Evolutionary conservation across 2,329 filamentous ascomycete genomes (phyloP), one percentile per base, ranked within the genome.

Genomic region (Proliferodiscus dingleyae): DNA sequence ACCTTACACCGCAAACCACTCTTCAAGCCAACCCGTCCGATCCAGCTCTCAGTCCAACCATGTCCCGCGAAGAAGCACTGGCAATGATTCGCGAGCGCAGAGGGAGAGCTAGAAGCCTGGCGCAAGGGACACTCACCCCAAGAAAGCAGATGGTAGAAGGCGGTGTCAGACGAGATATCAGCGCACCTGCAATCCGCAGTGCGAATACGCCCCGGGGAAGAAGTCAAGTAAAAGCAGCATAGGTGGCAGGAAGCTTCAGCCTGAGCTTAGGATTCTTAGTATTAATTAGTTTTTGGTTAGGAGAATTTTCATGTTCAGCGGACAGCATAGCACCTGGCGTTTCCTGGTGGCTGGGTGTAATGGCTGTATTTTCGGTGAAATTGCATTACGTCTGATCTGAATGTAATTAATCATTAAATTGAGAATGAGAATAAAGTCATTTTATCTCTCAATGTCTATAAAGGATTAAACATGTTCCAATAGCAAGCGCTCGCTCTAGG

Each of bases 21-120:
- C 37, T 50, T n/a, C 52, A 52, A n/a, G 42, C 46, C 39, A 50
- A 51, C 15, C 26, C 45, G 4, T 41, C 36, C 4, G 75, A 81
- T 60, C 76, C 77, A 16, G 78, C 78, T 8, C 63, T 83, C 49
- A 81, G 75, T 33, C 78, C 80, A 4, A 84, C 80, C 30, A 81
- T 84, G 77, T 79, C 79, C 21, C 75, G 87, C 43, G 87, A 89
- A 63, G 75, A 89, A 64, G 86, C 86, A 3, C 73, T 91, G 13
- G 83, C 83, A 45, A 80, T 83, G 62, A 90, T 91, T 54, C 75
- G 81, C 43, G 82, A 87, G 66, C 74, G 87, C 22, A 71, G 87
- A 43, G 85, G 84, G 5, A 71, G 87, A 37, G 84, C 86, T 46
- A 75, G 80, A 55, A 87, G 83, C 62, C 77, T 84, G 46, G 80